Base-by-base conservation (phyloP, 768 basidiomycete genomes). In the Leccinum olivaceopallidum region DNA sequence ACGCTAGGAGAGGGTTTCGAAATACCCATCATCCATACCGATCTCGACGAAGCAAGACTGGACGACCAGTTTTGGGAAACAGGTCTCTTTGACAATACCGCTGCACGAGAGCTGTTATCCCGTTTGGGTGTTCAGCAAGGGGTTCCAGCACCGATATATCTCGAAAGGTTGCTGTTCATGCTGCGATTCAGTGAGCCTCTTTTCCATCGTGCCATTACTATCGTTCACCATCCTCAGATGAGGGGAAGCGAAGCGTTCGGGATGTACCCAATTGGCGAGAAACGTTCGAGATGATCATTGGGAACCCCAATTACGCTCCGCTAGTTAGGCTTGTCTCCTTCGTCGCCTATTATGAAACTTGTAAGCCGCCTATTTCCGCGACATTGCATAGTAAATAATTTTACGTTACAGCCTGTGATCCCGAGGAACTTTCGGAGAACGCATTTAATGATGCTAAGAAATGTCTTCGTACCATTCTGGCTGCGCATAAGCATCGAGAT, bases 61-160 rank as follows among this genome's bases (percentile, higher is more conserved):
- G n/a, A 53, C n/a, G 2, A 34, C 12, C 62, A 12, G 49, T 5
- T 61, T 6, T 66, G 65, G 63, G 65, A 66, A 30, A 56, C 52
- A 2, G 58, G 47, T 16, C 32, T 62, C 18, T 66, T 66, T 30
- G 63, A 60, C n/a, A n/a, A 55, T 16, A 58, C 42, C 10, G 42
- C 42, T n/a, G 42, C 42, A 44, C 42, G 10, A 44, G n/a, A 44
- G n/a, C n/a, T 44, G 4, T 44, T 44, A 10, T 44, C n/a, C n/a
- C n/a, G 42, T 10, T 44, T 44, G 18, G 10, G n/a, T 5, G 42
- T 44, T 44, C 42, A 20, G 42, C 10, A 44, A 44, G 42, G 42
- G 42, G 42, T 44, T 30, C 30, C 30, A 10, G n/a, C 10, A 5
- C 42, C n/a, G n/a, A 20, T 44, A n/a, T 44, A 44, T 44, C 42